These are phyloP conservation scores for Diaporthe amygdali DNA, from an alignment of 2,329 filamentous ascomycete genomes.

Conservation along the genomic window DNA sequence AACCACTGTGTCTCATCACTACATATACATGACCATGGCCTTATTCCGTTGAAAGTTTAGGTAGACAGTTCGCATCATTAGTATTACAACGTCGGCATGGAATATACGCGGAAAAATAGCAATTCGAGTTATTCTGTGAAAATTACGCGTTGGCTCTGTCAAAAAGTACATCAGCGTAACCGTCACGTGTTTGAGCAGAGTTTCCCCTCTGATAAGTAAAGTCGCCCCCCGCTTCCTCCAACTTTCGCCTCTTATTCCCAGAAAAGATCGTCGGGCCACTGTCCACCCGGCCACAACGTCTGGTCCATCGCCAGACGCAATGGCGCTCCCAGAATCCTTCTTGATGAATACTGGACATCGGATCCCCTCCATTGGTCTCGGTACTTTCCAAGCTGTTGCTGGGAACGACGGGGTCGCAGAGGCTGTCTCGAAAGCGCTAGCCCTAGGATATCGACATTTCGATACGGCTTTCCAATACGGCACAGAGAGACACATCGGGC, in stretches of 20 bases:
- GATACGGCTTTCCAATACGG: constrained; percentile 35
- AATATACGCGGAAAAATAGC: too few relatives aligned
- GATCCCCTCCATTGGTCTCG: constrained; percentile 13
- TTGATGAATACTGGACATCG: neutral
- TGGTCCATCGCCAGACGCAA: constrained; percentile 21
- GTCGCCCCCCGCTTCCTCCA: neutral
- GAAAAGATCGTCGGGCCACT: neutral
- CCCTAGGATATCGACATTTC: constrained; percentile 36
- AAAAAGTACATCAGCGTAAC: too few relatives aligned
- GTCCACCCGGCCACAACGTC: neutral
- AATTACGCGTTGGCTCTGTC: neutral
- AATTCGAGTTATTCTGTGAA: neutral
- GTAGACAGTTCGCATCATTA: too few relatives aligned
- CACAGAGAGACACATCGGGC: constrained; percentile 35
- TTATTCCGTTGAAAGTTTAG: neutral
- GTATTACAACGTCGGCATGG: too few relatives aligned
- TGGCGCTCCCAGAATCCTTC: neutral
- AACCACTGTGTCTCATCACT: too few relatives aligned
- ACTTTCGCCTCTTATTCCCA: too few relatives aligned
- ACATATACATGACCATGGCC: too few relatives aligned
- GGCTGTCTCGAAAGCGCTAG: constrained; percentile 33
- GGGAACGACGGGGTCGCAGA: neutral
- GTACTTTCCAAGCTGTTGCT: neutral
- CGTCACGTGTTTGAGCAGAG: neutral
- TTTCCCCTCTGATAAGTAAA: neutral